A percentile compares a stretch with the other conserved stretches of the same genome.
These are phyloP conservation scores for Phaeosphaeria sp. DNA, from an alignment of 2,329 filamentous ascomycete species.

Conservation along the genomic window DNA sequence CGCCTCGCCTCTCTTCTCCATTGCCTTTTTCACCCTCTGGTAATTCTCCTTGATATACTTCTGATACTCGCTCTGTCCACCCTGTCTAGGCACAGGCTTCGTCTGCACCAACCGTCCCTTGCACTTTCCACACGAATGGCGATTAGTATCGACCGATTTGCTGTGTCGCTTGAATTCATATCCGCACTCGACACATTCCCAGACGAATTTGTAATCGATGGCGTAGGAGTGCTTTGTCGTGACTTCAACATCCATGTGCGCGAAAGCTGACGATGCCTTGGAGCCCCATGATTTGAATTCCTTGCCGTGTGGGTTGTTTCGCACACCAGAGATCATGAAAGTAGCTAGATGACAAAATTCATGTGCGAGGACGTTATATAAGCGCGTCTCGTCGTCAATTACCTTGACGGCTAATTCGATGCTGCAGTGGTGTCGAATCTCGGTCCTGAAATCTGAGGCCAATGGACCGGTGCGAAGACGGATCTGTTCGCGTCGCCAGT, in stretches of 20 bases:
- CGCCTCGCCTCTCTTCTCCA: conserved; percentile 61
- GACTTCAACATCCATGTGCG: conserved; percentile 70
- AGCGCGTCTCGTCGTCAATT: conserved; percentile 74
- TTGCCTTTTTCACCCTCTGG: conserved; percentile 51
- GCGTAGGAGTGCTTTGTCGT: conserved; percentile 90
- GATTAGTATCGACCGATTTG: conserved; percentile 77
- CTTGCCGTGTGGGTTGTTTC: conserved; percentile 79
- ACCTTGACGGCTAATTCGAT: conserved; percentile 92
- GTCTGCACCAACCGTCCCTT: conserved; percentile 73
- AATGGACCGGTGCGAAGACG: conserved; percentile 39
- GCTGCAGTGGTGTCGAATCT: conserved; percentile 67
- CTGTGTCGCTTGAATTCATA: conserved; percentile 83
- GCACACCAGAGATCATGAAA: conserved; percentile 82
- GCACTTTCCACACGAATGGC: conserved; percentile 80
- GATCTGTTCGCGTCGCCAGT: conserved; percentile 56
- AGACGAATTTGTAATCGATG: conserved; percentile 92
- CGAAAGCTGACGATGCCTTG: conserved; percentile 65
- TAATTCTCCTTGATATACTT: conserved; percentile 73
- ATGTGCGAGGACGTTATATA: conserved; percentile 92
- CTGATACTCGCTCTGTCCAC: conserved; percentile 58
- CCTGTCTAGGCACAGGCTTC: conserved; percentile 73
- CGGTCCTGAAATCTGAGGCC: conserved; percentile 29
- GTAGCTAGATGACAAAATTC: conserved; percentile 95
- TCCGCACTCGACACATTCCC: conserved; percentile 75
- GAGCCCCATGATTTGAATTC: conserved; percentile 78